Evolutionary conservation across 2,329 filamentous ascomycete genomes (phyloP).

Genomic region (Diaporthe citrichinensis): DNA sequence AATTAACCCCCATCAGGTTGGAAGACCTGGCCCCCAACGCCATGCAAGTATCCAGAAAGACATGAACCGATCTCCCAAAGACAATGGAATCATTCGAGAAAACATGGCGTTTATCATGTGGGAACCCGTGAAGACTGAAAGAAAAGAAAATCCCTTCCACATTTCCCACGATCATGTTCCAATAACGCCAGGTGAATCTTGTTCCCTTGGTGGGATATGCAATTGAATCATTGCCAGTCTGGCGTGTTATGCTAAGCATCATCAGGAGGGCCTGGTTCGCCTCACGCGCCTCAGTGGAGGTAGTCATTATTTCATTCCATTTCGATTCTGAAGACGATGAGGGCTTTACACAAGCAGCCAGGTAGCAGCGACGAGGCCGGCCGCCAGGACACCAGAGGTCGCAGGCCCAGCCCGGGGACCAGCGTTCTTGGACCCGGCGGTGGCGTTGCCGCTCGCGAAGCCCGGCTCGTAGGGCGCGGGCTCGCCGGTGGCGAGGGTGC

Average conservation of each 20-base stretch:
- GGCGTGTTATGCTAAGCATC: too few species aligned
- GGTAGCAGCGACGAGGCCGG: conserved; percentile 1
- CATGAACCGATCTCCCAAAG: not conserved
- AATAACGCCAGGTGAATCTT: not conserved
- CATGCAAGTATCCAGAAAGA: conserved; percentile 5
- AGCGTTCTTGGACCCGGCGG: not conserved
- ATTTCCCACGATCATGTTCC: not conserved
- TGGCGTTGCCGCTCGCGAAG: conserved; percentile 48
- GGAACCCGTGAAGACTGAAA: not conserved
- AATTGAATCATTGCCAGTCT: not conserved
- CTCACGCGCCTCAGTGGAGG: not conserved
- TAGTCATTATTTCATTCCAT: not conserved
- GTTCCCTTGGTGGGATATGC: not conserved
- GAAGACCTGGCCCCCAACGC: not conserved
- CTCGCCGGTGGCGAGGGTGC: conserved; percentile 62
- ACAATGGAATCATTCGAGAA: too few species aligned
- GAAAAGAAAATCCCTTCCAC: too few species aligned
- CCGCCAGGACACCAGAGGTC: conserved; percentile 4
- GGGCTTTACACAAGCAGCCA: conserved; percentile 1
- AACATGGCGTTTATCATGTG: not conserved
- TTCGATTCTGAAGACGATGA: not conserved
- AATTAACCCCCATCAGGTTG: not conserved
- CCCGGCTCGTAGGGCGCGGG: conserved; percentile 49
- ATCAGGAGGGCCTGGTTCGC: not conserved
- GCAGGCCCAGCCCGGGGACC: not conserved